Base-by-base conservation (phyloP, 2,329 filamentous ascomycete genomes). In the Botrytis byssoidea region DNA sequence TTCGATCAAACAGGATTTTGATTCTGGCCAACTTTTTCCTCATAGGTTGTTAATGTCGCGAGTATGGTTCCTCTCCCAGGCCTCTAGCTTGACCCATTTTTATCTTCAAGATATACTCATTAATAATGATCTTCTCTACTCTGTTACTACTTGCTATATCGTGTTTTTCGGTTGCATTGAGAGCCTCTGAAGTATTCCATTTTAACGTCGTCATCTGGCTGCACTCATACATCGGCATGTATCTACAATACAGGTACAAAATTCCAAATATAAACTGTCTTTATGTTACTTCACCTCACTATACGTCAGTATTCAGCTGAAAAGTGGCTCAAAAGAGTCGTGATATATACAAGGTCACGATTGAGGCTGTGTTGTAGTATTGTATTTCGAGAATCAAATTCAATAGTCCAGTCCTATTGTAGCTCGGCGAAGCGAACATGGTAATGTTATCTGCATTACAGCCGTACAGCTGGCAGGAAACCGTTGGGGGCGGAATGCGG, bases 361-460 rank as follows among this genome's bases (percentile, higher is more conserved):
- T 25, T 67, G 70, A 72, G 70, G 61, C 70, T 59, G 61, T 72
- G 63, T 72, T 72, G 61, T 48, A 72, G 63, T 69, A 69, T 60
- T 67, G 40, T 51, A 71, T 71, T 40, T 29, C 42, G 35, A 48
- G 55, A 51, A 40, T 46, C 48, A 51, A 59, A 57, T 42, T 69
- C 64, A 48, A 72, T 72, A 72, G 63, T 68, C 29, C 48, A 42
- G 10, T 29, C 44, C 55, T 25, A 32, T 57, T 70, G 29, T 63
- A 60, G 57, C 40, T 63, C 46, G 9, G 40, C 68, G 48, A 60
- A 70, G 68, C 40, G 29, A 57, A 63, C 16, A 70, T 46, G 25
- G 25, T 42, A 32, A 48, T 44, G 22, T 69, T 37, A 57, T 59
- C 61, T 67, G 70, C 37, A 67, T 65, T 57, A 44, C 37, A 59